Base-by-base conservation (phyloP, 78 protist genomes). In the Polysphondylium violaceum region DNA sequence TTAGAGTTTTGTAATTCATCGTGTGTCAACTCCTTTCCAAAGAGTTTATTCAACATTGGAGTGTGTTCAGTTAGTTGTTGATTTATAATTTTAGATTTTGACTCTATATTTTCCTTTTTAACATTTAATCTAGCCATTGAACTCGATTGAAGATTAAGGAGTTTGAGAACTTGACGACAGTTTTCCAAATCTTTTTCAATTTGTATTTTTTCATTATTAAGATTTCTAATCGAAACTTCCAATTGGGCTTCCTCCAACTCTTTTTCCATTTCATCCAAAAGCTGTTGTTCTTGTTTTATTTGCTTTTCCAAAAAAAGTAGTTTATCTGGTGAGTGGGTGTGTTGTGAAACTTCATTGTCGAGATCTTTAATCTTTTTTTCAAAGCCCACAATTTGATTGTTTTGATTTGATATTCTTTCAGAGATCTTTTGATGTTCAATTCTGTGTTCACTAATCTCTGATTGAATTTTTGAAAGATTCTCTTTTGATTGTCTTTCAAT, bases 51-150 rank as follows among this genome's bases (percentile, higher is more conserved):
- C n/a, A n/a, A n/a, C n/a, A n/a, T n/a, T n/a, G n/a, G n/a, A n/a
- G n/a, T n/a, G n/a, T 61, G 53, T 14, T 53, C 59, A 53, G 59
- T 53, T 53, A 21, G 59, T 21, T 53, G 59, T n/a, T n/a, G n/a
- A n/a, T n/a, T n/a, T n/a, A n/a, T n/a, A n/a, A n/a, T n/a, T n/a
- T n/a, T n/a, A n/a, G 2, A 21, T 36, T 38, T 65, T 38, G 19
- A 31, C 5, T 21, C 11, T 9, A 65, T 21, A 38, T 65, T 51
- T 6, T 65, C 40, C 40, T 51, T 65, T 65, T 65, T 65, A 11
- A 65, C 40, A 38, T 38, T n/a, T 38, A 65, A 38, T 65, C 73
- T 65, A n/a, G 73, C 40, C 33, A 44, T 44, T 1, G 73, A 65
- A 0, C 12, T 38, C 11, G 50, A 40, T 65, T 65, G 73, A 4